These are phyloP conservation scores for Metschnikowia anglica DNA, from an alignment of 805 yeast species.

Conservation along the genomic window DNA sequence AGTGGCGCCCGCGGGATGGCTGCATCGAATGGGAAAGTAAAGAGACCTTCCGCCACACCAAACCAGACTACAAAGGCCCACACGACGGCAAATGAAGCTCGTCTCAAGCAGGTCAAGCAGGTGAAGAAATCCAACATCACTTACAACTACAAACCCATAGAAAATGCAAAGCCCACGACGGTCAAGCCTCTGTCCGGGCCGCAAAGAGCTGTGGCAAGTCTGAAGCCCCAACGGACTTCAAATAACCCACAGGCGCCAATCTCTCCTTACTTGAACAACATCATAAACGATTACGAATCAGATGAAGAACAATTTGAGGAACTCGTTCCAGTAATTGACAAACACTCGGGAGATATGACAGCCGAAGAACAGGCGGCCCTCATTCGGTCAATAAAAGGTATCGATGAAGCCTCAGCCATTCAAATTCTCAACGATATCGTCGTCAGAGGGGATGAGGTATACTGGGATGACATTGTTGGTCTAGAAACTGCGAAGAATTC, in stretches of 20 bases:
- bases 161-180: slow-evolving; percentile 11
- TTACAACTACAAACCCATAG: slow-evolving; percentile 28
- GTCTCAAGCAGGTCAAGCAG: slow-evolving; percentile 5
- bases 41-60: slow-evolving; percentile 10
- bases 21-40: background rate
- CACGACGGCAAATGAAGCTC: slow-evolving; percentile 8
- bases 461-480: slow-evolving; percentile 96
- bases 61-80: slow-evolving; percentile 8
- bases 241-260: slow-evolving; percentile 6
- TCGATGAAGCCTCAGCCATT: slow-evolving; percentile 74
- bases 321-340: background rate
- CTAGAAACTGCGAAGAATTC: slow-evolving; percentile 84
- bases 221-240: background rate
- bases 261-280: slow-evolving; percentile 30
- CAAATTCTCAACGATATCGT: slow-evolving; percentile 88
- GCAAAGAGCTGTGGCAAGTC: background rate
- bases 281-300: slow-evolving; percentile 25
- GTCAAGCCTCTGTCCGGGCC: background rate
- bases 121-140: slow-evolving; percentile 31
- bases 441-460: slow-evolving; percentile 84
- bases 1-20: slow-evolving; percentile 8
- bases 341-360: slow-evolving; percentile 12
- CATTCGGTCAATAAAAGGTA: slow-evolving; percentile 57
- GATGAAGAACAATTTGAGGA: slow-evolving; percentile 7
- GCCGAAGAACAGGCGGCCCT: slow-evolving; percentile 36